These are phyloP conservation scores for Naganishia sp. DNA, from an alignment of 1,284 basidiomycete species.

Conservation along the genomic window DNA sequence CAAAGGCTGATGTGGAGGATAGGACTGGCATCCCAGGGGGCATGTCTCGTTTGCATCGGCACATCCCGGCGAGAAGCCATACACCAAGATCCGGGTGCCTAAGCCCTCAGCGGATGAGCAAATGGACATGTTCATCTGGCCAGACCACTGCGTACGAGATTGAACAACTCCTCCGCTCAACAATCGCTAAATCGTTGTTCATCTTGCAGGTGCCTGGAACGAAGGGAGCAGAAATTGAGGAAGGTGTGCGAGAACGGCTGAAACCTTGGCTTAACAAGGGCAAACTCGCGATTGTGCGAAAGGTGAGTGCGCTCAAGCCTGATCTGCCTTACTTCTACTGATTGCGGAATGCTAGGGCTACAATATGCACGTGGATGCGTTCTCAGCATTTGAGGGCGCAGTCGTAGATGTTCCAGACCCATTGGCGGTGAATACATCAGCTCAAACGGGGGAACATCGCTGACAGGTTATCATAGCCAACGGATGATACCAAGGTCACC, in stretches of 20 bases:
- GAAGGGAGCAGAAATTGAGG: constrained; percentile 43
- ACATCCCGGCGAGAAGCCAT: constrained; percentile 55
- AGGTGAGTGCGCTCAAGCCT: constrained; percentile 39
- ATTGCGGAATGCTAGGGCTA: constrained; percentile 46
- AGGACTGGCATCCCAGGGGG: constrained; percentile 60
- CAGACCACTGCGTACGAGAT: constrained; percentile 59
- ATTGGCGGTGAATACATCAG: neutral
- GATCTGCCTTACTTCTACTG: neutral
- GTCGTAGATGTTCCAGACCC: constrained; percentile 10
- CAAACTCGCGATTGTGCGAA: constrained; percentile 41
- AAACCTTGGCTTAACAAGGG: constrained; percentile 37
- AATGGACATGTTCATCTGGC: constrained; percentile 60
- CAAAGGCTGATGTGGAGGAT: neutral
- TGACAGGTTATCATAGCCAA: constrained; percentile 38
- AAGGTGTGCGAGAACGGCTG: constrained; percentile 34
- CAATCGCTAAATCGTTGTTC: neutral
- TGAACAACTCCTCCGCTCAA: neutral
- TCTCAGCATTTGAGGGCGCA: constrained; percentile 57
- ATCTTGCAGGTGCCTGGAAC: constrained; percentile 40
- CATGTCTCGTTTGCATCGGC: constrained; percentile 67
- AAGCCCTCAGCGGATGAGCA: constrained; percentile 41
- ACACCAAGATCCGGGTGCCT: constrained; percentile 53
- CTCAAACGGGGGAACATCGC: neutral
- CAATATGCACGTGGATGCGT: constrained; percentile 59
- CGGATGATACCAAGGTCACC: constrained; percentile 46